Base-by-base conservation (phyloP, 345 rosid species). In the Combretum micranthum region DNA sequence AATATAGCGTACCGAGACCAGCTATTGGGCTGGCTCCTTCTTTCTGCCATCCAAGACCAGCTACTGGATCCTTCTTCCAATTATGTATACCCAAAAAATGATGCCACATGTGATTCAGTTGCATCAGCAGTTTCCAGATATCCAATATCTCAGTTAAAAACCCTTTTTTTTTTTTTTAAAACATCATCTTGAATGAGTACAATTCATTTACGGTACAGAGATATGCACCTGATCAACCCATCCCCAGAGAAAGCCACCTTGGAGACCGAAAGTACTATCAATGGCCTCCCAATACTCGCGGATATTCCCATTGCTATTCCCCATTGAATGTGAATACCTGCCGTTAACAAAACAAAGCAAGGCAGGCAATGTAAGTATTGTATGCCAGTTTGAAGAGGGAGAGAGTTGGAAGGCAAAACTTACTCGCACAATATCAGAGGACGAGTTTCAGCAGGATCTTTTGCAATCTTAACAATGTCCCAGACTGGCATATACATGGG, bases 361-460 rank as follows among this genome's bases (percentile, higher is more conserved):
- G 50, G 53, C 20, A 52, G 68, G 25, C 50, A 60, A 66, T 32
- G 39, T 7, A 32, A 32, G 39, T 32, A 32, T 32, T 32, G 9
- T 4, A 32, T 1, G 39, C 39, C 39, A 32, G 7, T 32, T 32
- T 3, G 39, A 72, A n/a, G n/a, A 49, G 55, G 39, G 65, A 52
- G 68, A 77, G 74, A 54, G 14, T n/a, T 26, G 15, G 21, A 47
- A 20, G 18, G 37, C 32, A 20, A 17, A 14, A 50, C 96, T 66
- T 93, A 89, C 99, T 93, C 99, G 99, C 99, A 93, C 65, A 93
- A 82, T 75, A 93, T 93, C 76, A 93, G 60, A 25, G 99, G 99
- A 13, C 99, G 96, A 55, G 77, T 56, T 77, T 93, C 97, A 47
- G 64, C 73, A 23, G 84, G 83, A 73, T 93, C 96, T n/a, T 86